Evolutionary conservation across 2,329 filamentous ascomycete genomes (phyloP).

Genomic region (Xylariaceae sp.): DNA sequence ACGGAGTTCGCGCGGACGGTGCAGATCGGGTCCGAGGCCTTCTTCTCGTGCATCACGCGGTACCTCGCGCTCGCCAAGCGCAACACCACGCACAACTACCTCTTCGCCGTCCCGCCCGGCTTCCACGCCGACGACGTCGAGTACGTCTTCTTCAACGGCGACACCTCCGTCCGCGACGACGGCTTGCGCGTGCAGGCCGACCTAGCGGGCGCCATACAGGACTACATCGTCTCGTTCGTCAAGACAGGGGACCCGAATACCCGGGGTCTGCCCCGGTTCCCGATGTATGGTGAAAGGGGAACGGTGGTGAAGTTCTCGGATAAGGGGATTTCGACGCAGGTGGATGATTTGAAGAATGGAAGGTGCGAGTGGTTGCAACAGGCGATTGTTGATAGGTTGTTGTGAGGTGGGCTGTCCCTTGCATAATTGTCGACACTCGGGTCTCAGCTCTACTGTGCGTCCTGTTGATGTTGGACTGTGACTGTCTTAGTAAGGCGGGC

Average conservation of each 20-base stretch:
- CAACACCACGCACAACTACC: conserved; percentile 45
- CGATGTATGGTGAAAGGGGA: conserved; percentile 20
- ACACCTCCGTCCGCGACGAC: conserved; percentile 23
- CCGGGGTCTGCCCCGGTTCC: conserved; percentile 16
- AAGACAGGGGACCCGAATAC: conserved; percentile 28
- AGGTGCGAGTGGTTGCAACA: conserved; percentile 32
- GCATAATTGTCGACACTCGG: no score
- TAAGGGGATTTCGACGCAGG: conserved; percentile 10
- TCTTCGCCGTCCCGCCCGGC: conserved; percentile 47
- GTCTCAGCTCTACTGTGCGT: no score
- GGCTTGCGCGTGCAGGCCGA: conserved; percentile 25
- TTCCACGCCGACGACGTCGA: conserved; percentile 47
- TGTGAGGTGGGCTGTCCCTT: conserved; percentile 3
- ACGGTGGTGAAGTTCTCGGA: conserved; percentile 18
- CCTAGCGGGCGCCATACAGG: conserved; percentile 32
- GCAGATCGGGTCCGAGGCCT: conserved; percentile 37
- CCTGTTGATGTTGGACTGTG: neutral
- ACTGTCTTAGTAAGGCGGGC: neutral
- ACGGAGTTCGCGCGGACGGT: conserved; percentile 37
- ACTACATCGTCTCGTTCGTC: conserved; percentile 33
- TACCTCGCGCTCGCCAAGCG: conserved; percentile 42
- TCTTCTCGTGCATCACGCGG: conserved; percentile 47
- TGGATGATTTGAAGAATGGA: conserved; percentile 27
- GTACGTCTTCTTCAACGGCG: conserved; percentile 47
- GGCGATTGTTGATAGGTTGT: conserved; percentile 23